These are phyloP conservation scores for Diaporthe sp. DNA, from an alignment of 2,329 filamentous ascomycete species.

Conservation along the genomic window DNA sequence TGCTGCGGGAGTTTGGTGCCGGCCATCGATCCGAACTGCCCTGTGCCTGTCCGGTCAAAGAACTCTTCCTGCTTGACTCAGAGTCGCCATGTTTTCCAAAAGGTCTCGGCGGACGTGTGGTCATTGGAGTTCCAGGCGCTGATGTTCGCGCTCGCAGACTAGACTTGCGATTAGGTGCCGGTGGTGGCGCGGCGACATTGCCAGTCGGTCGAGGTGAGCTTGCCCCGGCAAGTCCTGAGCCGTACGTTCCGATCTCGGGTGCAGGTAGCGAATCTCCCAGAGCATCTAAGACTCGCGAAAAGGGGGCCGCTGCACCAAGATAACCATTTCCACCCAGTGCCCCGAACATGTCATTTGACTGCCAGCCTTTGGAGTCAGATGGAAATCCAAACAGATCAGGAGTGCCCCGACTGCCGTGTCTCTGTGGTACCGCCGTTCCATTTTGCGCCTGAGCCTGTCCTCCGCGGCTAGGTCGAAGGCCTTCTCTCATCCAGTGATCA, in stretches of 20 bases:
- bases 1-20: background rate
- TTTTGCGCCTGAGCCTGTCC: conserved; percentile 13
- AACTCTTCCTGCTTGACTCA: conserved; percentile 38
- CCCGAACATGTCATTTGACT: conserved; percentile 61
- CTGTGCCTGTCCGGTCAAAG: conserved; percentile 7
- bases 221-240: conserved; percentile 47
- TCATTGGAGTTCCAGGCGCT: conserved; percentile 41
- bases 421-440: background rate
- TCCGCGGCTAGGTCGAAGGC: conserved; percentile 55
- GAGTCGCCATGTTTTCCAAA: conserved; percentile 43
- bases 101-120: conserved; percentile 36
- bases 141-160: conserved; percentile 64
- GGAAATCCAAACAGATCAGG: conserved; percentile 70
- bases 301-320: conserved; percentile 46
- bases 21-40: conserved; percentile 22
- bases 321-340: conserved; percentile 51
- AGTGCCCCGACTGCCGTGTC: conserved; percentile 42
- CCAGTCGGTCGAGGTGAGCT: conserved; percentile 43
- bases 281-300: conserved; percentile 55
- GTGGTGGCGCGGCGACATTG: conserved; percentile 51
- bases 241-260: conserved; percentile 53
- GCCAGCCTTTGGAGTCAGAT: conserved; percentile 57
- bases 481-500: conserved; percentile 71
- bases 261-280: conserved; percentile 60
- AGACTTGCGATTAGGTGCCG: conserved; percentile 65